Evolutionary conservation across 768 basidiomycete genomes (phyloP), one percentile per base, ranked within the genome.

Genomic region (Agaricus blazei): DNA sequence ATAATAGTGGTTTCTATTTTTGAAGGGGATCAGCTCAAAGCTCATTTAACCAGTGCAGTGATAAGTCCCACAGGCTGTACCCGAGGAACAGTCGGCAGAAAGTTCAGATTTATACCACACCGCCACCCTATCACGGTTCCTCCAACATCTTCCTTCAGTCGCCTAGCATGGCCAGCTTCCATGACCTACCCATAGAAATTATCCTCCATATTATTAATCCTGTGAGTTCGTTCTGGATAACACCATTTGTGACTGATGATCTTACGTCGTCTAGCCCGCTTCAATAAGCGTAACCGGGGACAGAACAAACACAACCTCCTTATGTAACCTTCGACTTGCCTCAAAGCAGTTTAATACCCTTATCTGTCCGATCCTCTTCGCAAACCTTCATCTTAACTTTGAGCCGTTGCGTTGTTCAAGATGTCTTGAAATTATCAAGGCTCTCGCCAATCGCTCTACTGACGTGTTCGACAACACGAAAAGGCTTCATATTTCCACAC

Each of bases 321-420:
- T 53, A 15, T 47, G 52, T 26, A 47, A 53, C 12, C 27, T 53
- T 14, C 52, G 44, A 11, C 52, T 53, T 24, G 52, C 46, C 52
- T 47, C 52, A 7, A 45, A 23, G 15, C 43, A 24, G 9, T 29
- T 28, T 14, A 48, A 47, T 5, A 34, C 11, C 12, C 15, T 45
- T 12, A 37, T 48, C 27, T 54, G 24, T 12, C 52, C 52, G 9
- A 27, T 54, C 27, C 52, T 54, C 3, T 54, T 54, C 14, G 12
- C 26, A 5, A 26, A 9, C 8, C 45, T 54, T 5, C 24, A 15
- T 19, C 52, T 54, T 7, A 11, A 29, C 5, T 54, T 46, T 19
- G 5, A n/a, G 8, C 23, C 52, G 7, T 31, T 14, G 19, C 37
- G 47, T 31, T 46, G 7, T 31, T 15, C 15, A 5, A 27, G 52